Evolutionary conservation across 1,284 basidiomycete species (phyloP), one percentile per base, ranked within the genome.

Genomic region (Melanopsichium pennsylvanicum): DNA sequence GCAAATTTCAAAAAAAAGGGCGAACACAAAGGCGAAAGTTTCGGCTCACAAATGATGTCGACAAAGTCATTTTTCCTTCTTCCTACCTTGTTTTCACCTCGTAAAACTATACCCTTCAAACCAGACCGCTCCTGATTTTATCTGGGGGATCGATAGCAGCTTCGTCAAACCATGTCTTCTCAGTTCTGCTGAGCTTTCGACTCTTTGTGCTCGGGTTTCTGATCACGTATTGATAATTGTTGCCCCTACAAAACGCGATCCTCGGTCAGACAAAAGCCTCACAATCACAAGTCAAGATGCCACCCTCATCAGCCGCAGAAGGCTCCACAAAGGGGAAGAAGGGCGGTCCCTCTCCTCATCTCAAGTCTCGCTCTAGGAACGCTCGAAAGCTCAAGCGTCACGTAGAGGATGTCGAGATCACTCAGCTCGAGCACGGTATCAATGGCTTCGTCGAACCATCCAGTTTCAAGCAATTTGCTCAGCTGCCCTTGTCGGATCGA

Each of bases 401-500:
- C 41, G 38, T 36, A 21, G 70, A 79, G 33, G 56, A 76, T 45
- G 64, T 62, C 25, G 76, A 80, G 48, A 64, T 80, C 19, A 39
- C 47, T 4, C 61, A 68, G 32, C 62, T 80, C 21, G 69, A 78
- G 29, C 47, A 56, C 23, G 46, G 58, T 16, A 41, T 44, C 4
- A 45, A 40, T 4, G 47, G 27, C 18, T 72, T 73, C 22, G 58
- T 49, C 18, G 51, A 66, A 33, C 46, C 56, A 15, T 18, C 48
- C n/a, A 32, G 55, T 21, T 50, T 63, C 27, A 45, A 48, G 31
- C 40, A 72, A 2, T 81, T 81, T 36, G 42, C 63, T 0, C 63
- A 74, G 37, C 47, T 81, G 12, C 79, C 79, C 5, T 58, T 80
- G 10, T 77, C 74, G n/a, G 43, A 43, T 9, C 68, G 55, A 37